Conservation (phyloP, 2,329 filamentous ascomycete species). For the Colletotrichum euphorbiae region DNA sequence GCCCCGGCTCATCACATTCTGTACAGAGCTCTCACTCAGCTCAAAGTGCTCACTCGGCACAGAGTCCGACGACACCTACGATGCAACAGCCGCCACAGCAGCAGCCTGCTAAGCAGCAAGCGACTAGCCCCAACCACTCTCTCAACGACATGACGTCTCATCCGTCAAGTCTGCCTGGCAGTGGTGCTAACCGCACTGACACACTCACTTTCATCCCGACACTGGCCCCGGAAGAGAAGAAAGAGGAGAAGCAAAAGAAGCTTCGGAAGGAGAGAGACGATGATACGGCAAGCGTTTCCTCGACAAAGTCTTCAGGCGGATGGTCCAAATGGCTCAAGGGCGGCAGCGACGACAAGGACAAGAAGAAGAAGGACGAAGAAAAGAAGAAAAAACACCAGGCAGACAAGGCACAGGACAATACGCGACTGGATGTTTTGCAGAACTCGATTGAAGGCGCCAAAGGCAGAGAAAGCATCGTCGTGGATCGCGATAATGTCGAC, state of each 20-base stretch:
- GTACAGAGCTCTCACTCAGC: conserved; percentile 28
- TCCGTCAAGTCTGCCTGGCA: conserved; percentile 77
- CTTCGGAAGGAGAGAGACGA: conserved; percentile 79
- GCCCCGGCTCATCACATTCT: conserved; percentile 47
- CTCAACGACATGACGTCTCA: conserved; percentile 74
- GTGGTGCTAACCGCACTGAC: conserved; percentile 76
- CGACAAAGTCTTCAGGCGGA: conserved; percentile 78
- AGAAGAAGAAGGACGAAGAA: conserved; percentile 73
- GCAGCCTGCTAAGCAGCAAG: conserved; percentile 42
- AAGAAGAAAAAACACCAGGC: conserved; percentile 70
- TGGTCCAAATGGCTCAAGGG: conserved; percentile 88
- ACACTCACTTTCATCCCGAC: conserved; percentile 85
- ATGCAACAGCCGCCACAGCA: conserved; percentile 36
- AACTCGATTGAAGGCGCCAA: conserved; percentile 82
- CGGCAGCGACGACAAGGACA: conserved; percentile 78
- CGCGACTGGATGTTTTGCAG: conserved; percentile 87
- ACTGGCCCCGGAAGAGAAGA: conserved; percentile 75
- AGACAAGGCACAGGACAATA: conserved; percentile 78
- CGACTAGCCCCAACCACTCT: conserved; percentile 49
- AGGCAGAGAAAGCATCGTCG: conserved; percentile 83
- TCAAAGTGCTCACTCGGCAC: conserved; percentile 26
- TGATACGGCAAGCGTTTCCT: conserved; percentile 66
- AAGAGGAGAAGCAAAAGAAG: conserved; percentile 71
- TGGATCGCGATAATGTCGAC: conserved; percentile 82
- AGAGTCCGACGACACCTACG: conserved; percentile 30